phyloP scores from a whole-genome alignment of 2,329 filamentous ascomycete genomes.

The Aspergillus aculeatus region DNA sequence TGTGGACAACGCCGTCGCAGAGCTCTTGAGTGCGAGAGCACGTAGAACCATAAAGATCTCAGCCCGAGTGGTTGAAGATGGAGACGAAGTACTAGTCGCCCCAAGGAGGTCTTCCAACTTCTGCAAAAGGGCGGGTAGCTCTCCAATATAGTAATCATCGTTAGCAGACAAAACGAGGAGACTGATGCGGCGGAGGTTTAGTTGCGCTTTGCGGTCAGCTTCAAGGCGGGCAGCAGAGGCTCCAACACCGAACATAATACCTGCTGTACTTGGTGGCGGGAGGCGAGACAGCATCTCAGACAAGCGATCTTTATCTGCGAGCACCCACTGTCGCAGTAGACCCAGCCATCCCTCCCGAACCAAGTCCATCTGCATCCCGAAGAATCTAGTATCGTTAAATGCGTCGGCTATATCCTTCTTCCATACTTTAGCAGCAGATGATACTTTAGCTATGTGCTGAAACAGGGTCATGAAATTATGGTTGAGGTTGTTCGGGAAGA shows the following conservation, averaged over 20 bases:
- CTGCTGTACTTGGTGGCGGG: constrained; percentile 82
- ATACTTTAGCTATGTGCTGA: constrained; percentile 72
- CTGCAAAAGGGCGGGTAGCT: constrained; percentile 71
- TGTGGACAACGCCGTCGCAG: constrained; percentile 73
- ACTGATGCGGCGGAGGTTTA: constrained; percentile 80
- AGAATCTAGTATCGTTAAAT: constrained; percentile 86
- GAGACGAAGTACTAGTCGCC: constrained; percentile 83
- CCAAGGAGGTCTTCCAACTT: constrained; percentile 83
- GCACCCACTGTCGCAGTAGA: constrained; percentile 77
- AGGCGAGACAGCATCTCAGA: constrained; percentile 76
- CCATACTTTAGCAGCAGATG: constrained; percentile 83
- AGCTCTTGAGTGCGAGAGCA: constrained; percentile 75
- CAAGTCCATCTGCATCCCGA: constrained; percentile 65
- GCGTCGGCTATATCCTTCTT: constrained; percentile 89
- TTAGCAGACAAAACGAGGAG: constrained; percentile 74
- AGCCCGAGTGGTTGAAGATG: constrained; percentile 82
- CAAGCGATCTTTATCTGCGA: constrained; percentile 85
- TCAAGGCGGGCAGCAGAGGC: constrained; percentile 91
- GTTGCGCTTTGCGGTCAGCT: constrained; percentile 87
- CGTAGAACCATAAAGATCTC: constrained; percentile 89
- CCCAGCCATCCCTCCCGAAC: constrained; percentile 76
- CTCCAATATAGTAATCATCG: constrained; percentile 75
- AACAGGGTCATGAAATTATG: constrained; percentile 69
- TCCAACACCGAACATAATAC: constrained; percentile 97
- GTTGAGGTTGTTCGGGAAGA: constrained; percentile 82